These are phyloP conservation scores for Halophytophthora batemanensis DNA, from an alignment of 352 stramenopile species.

Conservation along the genomic window DNA sequence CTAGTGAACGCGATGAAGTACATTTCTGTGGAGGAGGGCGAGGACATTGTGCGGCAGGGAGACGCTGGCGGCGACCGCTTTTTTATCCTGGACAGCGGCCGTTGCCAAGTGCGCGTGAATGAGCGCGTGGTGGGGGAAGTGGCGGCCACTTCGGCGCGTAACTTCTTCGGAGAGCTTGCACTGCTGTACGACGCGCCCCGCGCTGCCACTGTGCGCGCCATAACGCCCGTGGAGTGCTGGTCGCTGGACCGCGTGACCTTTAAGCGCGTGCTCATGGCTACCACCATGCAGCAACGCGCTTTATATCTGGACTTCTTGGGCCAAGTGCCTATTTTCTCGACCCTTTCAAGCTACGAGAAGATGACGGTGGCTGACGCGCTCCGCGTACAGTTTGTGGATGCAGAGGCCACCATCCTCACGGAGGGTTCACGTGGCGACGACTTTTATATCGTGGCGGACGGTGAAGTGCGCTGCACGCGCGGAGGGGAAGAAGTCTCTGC, in stretches of 20 bases:
- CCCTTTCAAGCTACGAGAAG: slow-evolving; percentile 68
- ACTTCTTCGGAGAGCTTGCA: slow-evolving; percentile 92
- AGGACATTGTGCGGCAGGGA: slow-evolving; percentile 68
- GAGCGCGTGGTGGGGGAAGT: slow-evolving; percentile 53
- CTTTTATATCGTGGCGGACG: slow-evolving; percentile 80
- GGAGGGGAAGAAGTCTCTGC: slow-evolving; percentile 56
- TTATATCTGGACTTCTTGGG: slow-evolving; percentile 59
- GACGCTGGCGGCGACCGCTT: slow-evolving; percentile 83
- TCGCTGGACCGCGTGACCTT: slow-evolving; percentile 79
- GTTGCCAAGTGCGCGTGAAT: slow-evolving; percentile 71
- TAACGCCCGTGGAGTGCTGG: slow-evolving; percentile 81
- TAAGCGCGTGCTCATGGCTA: slow-evolving; percentile 67
- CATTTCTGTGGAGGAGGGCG: slow-evolving; percentile 32
- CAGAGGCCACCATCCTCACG: slow-evolving; percentile 37
- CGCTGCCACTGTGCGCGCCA: slow-evolving; percentile 77
- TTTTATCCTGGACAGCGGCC: slow-evolving; percentile 89
- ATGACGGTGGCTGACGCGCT: slow-evolving; percentile 76
- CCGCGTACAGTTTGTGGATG: slow-evolving; percentile 48
- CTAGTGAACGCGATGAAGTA: slow-evolving; percentile 77
- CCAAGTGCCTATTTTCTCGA: slow-evolving; percentile 71
- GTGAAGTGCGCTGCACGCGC: slow-evolving; percentile 64
- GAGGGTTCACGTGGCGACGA: slow-evolving; percentile 63
- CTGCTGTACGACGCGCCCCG: slow-evolving; percentile 91
- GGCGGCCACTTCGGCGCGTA: slow-evolving; percentile 48
- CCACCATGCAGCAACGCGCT: slow-evolving; percentile 59